phyloP scores from a whole-genome alignment of 805 yeast species.

The Pichia sporocuriosa region DNA sequence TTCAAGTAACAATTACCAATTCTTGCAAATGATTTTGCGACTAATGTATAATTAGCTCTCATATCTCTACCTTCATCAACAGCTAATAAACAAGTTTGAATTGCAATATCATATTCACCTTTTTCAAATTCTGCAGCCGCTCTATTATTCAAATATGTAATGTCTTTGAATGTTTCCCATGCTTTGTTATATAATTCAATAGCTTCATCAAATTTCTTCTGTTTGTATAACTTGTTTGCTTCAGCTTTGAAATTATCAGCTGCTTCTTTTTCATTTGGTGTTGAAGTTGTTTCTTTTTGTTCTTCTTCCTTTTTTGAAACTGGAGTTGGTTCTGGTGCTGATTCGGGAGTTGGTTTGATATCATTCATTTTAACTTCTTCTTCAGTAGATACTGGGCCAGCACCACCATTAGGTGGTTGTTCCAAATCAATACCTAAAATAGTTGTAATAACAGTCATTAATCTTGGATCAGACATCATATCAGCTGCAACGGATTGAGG shows the following conservation, averaged over 20 bases:
- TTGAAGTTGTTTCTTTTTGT: constrained; percentile 11
- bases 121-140: constrained; percentile 98
- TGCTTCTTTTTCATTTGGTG: constrained; percentile 34
- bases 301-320: constrained; percentile 17
- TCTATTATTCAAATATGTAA: constrained; percentile 89
- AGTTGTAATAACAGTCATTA: constrained; percentile 84
- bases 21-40: constrained; percentile 92
- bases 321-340: constrained; percentile 25
- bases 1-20: constrained; percentile 79
- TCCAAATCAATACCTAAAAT: constrained; percentile 71
- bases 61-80: constrained; percentile 83
- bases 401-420: constrained; percentile 29
- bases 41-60: constrained; percentile 85
- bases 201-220: constrained; percentile 87
- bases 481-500: constrained; percentile 70
- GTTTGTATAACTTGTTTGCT: constrained; percentile 83
- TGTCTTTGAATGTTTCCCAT: constrained; percentile 72
- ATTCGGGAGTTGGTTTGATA: constrained; percentile 18
- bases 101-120: constrained; percentile 83
- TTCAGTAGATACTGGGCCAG: constrained; percentile 16
- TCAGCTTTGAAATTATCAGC: constrained; percentile 72
- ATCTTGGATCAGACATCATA: constrained; percentile 71
- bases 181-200: constrained; percentile 82
- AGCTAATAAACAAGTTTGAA: constrained; percentile 73
- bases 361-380: constrained; percentile 34